phyloP scores from a whole-genome alignment of 2,329 filamentous ascomycete species.

The Sclerotinia nivalis region DNA sequence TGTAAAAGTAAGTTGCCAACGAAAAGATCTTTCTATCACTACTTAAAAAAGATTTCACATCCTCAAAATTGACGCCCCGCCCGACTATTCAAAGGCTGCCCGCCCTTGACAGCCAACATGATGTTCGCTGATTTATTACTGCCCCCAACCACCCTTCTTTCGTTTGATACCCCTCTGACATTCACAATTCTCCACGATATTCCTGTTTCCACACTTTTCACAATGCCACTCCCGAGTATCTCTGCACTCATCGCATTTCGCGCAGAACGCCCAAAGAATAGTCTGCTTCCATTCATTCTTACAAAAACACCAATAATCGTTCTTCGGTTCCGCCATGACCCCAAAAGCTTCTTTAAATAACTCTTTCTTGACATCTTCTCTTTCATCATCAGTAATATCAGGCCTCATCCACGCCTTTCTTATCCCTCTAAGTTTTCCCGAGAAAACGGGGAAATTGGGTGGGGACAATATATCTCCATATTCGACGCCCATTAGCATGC shows the following conservation, averaged over 20 bases:
- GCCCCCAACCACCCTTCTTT: background rate
- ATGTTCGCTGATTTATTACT: background rate
- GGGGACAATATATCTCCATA: background rate
- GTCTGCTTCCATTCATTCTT: background rate
- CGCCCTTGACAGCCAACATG: too few species aligned
- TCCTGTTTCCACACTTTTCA: background rate
- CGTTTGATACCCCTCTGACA: background rate
- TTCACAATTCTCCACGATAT: background rate
- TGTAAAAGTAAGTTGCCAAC: background rate
- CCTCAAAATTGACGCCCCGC: background rate
- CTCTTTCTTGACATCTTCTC: background rate
- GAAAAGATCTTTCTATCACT: background rate
- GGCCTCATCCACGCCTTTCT: background rate
- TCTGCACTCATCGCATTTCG: slow-evolving; percentile 2
- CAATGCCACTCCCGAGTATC: slow-evolving; percentile 11
- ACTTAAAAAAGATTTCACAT: background rate
- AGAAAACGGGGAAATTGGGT: background rate
- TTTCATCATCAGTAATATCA: background rate
- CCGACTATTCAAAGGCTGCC: background rate
- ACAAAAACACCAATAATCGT: slow-evolving; percentile 18
- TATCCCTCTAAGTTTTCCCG: background rate
- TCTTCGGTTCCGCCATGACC: background rate
- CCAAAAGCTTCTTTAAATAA: slow-evolving; percentile 13
- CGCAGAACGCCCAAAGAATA: background rate
- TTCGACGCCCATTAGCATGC: slow-evolving; percentile 9